Evolutionary conservation across 441 rosid species (phyloP).

Genomic region (Syzygium malaccense): DNA sequence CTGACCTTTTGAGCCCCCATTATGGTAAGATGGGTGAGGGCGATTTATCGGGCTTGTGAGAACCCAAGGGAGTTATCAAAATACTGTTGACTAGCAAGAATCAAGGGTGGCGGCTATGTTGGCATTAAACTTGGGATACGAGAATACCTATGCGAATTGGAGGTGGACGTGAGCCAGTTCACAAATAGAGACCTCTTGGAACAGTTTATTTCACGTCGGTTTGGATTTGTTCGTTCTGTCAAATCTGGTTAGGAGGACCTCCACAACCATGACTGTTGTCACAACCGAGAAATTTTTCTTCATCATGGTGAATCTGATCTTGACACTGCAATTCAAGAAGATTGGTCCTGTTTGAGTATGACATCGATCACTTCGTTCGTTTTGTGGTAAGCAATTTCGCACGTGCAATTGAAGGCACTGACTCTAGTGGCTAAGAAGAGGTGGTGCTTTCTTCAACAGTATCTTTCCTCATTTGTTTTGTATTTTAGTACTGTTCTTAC

Average conservation of each 20-base stretch:
- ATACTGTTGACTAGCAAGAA: no score
- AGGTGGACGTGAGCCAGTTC: no score
- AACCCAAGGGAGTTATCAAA: no score
- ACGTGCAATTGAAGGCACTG: no score
- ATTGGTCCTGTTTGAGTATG: background rate
- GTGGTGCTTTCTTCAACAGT: background rate
- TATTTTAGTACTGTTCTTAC: background rate
- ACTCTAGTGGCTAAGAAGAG: no score
- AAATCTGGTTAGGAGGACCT: background rate
- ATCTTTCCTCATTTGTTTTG: background rate
- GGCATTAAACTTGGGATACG: background rate
- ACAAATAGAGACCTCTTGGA: rapidly evolving
- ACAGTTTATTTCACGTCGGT: background rate
- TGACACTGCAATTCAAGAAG: no score
- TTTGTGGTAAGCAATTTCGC: no score
- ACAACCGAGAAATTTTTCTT: background rate
- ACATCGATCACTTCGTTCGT: no score
- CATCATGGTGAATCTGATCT: no score
- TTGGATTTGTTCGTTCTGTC: rapidly evolving
- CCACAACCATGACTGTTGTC: background rate
- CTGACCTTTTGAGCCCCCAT: background rate
- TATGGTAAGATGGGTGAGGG: background rate
- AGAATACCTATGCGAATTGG: background rate
- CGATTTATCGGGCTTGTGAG: background rate
- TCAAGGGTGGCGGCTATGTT: background rate